A percentile compares a stretch with the other conserved stretches of the same genome.
Conservation (phyloP, 192 early-diverging fungal genomes). For the Entrophospora sp. region DNA sequence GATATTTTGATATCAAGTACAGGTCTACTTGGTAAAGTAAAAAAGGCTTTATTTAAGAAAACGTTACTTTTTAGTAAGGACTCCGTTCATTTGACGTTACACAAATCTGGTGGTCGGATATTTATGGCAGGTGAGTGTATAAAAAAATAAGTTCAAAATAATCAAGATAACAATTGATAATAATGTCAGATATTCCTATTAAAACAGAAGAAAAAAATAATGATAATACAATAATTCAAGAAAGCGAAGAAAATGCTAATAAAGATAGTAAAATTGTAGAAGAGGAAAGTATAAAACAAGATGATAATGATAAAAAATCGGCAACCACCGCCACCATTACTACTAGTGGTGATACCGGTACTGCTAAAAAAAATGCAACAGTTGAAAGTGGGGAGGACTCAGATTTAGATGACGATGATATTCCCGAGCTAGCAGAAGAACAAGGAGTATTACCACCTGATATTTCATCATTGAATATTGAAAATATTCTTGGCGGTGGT, state of each 20-base stretch:
- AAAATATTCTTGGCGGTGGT: no score
- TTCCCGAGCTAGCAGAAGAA: constrained; percentile 34
- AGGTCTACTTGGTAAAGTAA: no score
- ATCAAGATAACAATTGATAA: no score
- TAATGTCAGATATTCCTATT: no score
- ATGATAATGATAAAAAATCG: not conserved
- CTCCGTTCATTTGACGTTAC: no score
- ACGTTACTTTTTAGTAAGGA: no score
- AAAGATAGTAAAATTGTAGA: not conserved
- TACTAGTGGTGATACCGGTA: not conserved
- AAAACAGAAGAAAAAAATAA: not conserved
- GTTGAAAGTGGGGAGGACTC: constrained; percentile 27
- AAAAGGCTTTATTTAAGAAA: no score
- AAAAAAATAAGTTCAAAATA: no score
- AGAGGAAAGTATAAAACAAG: not conserved
- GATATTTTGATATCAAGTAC: no score
- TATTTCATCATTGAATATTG: no score
- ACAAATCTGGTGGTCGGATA: no score
- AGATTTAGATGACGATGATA: constrained; percentile 32
- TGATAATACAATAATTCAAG: not conserved
- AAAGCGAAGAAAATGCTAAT: not conserved
- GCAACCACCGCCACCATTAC: not conserved
- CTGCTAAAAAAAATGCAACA: constrained; percentile 1
- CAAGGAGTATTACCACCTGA: not conserved
- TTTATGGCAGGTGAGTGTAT: no score